Base-by-base conservation (phyloP, 768 basidiomycete genomes). In the Mycena capillaripes region DNA sequence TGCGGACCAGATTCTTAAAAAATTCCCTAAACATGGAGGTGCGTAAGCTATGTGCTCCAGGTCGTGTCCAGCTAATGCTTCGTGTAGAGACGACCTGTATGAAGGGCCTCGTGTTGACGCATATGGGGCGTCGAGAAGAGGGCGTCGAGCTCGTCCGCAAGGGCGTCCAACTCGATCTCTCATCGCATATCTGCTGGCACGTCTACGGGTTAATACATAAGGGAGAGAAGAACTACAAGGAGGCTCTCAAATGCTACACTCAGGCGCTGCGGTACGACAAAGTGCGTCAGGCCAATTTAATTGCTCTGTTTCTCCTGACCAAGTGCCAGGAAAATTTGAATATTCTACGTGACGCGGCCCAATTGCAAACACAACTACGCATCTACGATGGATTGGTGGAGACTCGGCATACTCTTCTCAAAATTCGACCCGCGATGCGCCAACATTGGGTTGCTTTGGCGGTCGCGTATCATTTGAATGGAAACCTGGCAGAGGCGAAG, bases 141-240 rank as follows among this genome's bases (percentile, higher is more conserved):
- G 96, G 96, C 34, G 85, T 94, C 69, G 92, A 94, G 42, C 88
- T 95, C 53, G 93, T 96, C 75, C 93, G 93, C 85, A 92, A 94
- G 76, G 96, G 96, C 69, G 88, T 95, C 75, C 88, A 90, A 50
- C 86, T 92, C 56, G 95, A 97, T 82, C 83, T 95, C 65, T 92
- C 89, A 36, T 97, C 95, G 23, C 97, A 98, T 78, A 98, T 99
- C 79, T 93, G 93, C 79, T 99, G 98, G 97, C 98, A 99, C 82
- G 97, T 99, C 74, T 94, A 96, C 80, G 98, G 96, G 30, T 92
- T 99, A 77, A 91, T 98, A 25, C 94, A 97, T 81, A 96, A 97
- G 81, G 93, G 93, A 11, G 95, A 98, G 80, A 97, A 94, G 82
- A 96, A 97, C 79, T 98, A 96, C 77, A 95, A 95, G 75, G 96